These are phyloP conservation scores for Torrubiella hemipterigena DNA, from an alignment of 2,329 filamentous ascomycete genomes.

Conservation along the genomic window DNA sequence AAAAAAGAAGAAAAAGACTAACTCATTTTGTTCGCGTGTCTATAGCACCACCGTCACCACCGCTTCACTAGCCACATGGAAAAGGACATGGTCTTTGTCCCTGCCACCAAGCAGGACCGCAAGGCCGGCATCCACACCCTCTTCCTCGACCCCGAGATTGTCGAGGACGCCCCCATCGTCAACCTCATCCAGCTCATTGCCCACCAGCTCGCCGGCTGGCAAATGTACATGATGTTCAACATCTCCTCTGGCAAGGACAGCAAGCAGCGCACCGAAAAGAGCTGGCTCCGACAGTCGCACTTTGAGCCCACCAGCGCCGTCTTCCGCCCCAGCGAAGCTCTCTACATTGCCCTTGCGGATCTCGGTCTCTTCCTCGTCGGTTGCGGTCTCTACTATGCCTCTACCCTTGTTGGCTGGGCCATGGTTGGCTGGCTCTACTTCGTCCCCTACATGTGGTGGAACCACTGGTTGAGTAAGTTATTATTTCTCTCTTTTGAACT, in stretches of 20 bases:
- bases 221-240: slow-evolving; percentile 51
- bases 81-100: slow-evolving; percentile 55
- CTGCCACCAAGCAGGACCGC: slow-evolving; percentile 27
- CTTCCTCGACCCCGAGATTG: slow-evolving; percentile 34
- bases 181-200: slow-evolving; percentile 40
- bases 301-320: slow-evolving; percentile 50
- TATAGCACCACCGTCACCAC: slow-evolving; percentile 61
- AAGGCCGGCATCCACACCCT: slow-evolving; percentile 18
- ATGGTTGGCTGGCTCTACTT: slow-evolving; percentile 48
- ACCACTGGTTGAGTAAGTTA: slow-evolving; percentile 54
- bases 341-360: slow-evolving; percentile 46
- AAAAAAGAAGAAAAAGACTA: no score
- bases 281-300: slow-evolving; percentile 38
- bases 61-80: slow-evolving; percentile 56
- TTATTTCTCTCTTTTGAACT: neutral
- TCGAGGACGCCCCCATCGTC: slow-evolving; percentile 52
- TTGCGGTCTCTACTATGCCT: slow-evolving; percentile 36
- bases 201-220: slow-evolving; percentile 56
- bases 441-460: slow-evolving; percentile 57
- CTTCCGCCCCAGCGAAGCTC: slow-evolving; percentile 44
- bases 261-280: slow-evolving; percentile 26
- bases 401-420: slow-evolving; percentile 40
- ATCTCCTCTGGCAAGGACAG: slow-evolving; percentile 34
- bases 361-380: slow-evolving; percentile 42
- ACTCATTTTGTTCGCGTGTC: no score